Percentiles rank a stretch among this genome's conserved stretches.
These are phyloP conservation scores for Alternaria arbusti DNA, from an alignment of 2,329 filamentous ascomycete genomes.

Conservation along the genomic window DNA sequence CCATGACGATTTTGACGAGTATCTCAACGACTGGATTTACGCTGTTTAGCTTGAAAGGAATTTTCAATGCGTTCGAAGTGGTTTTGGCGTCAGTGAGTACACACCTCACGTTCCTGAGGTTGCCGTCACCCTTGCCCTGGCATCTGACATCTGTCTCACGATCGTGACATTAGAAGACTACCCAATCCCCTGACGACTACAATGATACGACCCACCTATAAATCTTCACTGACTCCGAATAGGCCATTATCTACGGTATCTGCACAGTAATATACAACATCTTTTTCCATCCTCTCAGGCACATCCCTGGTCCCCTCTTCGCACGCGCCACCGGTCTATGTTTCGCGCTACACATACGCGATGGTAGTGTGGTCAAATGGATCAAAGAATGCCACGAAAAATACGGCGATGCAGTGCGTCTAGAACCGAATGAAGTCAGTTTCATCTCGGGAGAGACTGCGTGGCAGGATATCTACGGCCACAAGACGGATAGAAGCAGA, in stretches of 20 bases:
- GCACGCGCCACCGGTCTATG: slow-evolving; percentile 42
- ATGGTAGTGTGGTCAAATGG: slow-evolving; percentile 35
- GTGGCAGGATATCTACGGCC: slow-evolving; percentile 54
- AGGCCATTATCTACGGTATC: slow-evolving; percentile 24
- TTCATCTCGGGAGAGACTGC: slow-evolving; percentile 53
- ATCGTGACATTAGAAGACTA: neutral
- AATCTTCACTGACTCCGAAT: neutral
- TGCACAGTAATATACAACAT: slow-evolving; percentile 43
- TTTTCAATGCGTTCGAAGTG: neutral
- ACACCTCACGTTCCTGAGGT: neutral
- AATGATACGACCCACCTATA: neutral
- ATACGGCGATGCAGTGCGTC: slow-evolving; percentile 53
- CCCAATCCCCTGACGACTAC: neutral
- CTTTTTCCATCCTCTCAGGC: slow-evolving; percentile 53
- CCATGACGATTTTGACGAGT: neutral
- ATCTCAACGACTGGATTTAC: neutral
- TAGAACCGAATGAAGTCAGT: slow-evolving; percentile 52
- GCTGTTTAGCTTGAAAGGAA: neutral
- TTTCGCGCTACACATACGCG: slow-evolving; percentile 33
- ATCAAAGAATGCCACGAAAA: slow-evolving; percentile 44
- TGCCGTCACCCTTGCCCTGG: neutral
- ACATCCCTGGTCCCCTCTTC: slow-evolving; percentile 52
- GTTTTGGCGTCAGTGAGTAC: neutral
- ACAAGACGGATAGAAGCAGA: slow-evolving; percentile 45
- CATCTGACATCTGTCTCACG: neutral